These are phyloP conservation scores for Eudorina sp. DNA, from an alignment of 139 green algal species.

Conservation along the genomic window DNA sequence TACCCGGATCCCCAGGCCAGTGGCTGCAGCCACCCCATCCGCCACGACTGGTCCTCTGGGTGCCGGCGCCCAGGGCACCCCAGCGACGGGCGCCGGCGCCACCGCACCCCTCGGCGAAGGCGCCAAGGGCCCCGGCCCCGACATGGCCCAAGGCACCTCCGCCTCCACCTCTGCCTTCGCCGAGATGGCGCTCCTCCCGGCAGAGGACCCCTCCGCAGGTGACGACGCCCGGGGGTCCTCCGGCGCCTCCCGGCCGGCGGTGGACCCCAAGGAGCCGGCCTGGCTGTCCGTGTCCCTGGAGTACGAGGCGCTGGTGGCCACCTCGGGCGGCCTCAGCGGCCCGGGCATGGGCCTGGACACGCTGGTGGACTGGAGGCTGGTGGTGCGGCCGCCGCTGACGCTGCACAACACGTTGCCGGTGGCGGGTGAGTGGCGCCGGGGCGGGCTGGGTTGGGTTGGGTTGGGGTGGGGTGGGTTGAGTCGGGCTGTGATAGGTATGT, in stretches of 20 bases:
- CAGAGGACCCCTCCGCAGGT: not conserved
- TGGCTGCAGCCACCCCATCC: too few species aligned
- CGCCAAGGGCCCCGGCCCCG: too few species aligned
- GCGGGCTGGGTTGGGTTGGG: too few species aligned
- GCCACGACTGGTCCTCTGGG: not conserved
- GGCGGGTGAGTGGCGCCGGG: conserved; percentile 9
- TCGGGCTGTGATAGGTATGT: too few species aligned
- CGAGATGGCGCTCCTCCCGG: not conserved
- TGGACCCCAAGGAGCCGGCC: conserved; percentile 34
- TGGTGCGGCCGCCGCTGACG: conserved; percentile 76
- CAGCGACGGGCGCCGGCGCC: too few species aligned
- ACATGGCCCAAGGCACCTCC: not conserved
- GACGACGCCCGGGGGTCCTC: not conserved
- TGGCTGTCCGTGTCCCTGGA: conserved; percentile 83
- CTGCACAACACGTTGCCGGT: conserved; percentile 88
- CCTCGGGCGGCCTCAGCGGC: not conserved
- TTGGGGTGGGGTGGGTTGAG: too few species aligned
- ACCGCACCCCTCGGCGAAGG: too few species aligned
- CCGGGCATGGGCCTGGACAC: conserved; percentile 9
- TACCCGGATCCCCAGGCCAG: not conserved
- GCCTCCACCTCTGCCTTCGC: conserved; percentile 15
- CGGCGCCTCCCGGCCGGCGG: too few species aligned
- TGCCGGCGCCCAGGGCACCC: not conserved
- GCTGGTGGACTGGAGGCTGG: conserved; percentile 82
- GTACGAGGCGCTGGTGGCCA: conserved; percentile 58